These are phyloP conservation scores for Flaveria trinervia DNA, from an alignment of 129 eudicot species.

Conservation along the genomic window DNA sequence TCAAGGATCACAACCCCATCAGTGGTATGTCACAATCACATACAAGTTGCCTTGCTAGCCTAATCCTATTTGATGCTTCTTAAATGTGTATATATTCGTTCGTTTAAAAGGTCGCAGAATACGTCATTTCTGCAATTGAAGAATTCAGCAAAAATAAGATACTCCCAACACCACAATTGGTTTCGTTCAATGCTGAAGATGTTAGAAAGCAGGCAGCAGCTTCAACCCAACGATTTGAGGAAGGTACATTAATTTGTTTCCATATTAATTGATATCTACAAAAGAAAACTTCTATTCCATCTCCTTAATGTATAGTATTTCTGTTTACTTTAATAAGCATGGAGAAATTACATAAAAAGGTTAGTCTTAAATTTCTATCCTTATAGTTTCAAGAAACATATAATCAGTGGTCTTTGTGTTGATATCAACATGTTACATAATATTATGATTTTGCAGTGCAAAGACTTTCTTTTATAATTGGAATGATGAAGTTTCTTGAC, in stretches of 20 bases:
- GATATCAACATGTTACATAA: no score
- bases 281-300: neutral
- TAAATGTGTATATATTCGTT: neutral
- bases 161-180: constrained; percentile 67
- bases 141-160: constrained; percentile 54
- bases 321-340: no score
- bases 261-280: neutral
- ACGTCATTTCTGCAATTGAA: constrained; percentile 67
- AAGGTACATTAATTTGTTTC: constrained; percentile 43
- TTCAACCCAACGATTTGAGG: constrained; percentile 78
- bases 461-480: no score
- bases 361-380: no score
- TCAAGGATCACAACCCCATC: constrained; percentile 70
- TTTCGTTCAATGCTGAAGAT: constrained; percentile 68
- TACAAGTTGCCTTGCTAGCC: neutral
- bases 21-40: constrained; percentile 44
- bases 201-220: constrained; percentile 88
- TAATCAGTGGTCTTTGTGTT: no score
- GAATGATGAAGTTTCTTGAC: no score
- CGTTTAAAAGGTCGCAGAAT: constrained; percentile 63
- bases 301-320: no score
- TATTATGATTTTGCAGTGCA: no score
- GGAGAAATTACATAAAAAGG: no score
- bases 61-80: neutral
- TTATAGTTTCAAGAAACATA: no score